These are phyloP conservation scores for Daldinia bambusicola DNA, from an alignment of 495 filamentous ascomycete genomes.

Conservation along the genomic window DNA sequence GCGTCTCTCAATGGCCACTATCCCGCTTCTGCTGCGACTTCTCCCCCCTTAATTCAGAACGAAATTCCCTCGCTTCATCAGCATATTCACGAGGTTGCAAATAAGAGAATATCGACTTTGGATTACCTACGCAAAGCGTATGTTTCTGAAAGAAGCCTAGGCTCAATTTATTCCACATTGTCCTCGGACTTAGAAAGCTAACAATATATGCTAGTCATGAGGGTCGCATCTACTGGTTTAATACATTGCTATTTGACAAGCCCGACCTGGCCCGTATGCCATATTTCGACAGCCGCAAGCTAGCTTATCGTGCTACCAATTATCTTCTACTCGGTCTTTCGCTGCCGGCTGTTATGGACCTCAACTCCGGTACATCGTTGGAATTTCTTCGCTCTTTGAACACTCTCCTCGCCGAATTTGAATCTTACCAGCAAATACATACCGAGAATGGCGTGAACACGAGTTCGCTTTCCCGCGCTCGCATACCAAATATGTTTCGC, in stretches of 20 bases:
- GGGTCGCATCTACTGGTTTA: slow-evolving; percentile 97
- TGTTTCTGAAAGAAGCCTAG: slow-evolving; percentile 46
- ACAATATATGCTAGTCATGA: slow-evolving; percentile 72
- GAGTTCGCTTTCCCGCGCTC: slow-evolving; percentile 76
- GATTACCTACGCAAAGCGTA: slow-evolving; percentile 93
- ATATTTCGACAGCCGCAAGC: slow-evolving; percentile 83
- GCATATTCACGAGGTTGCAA: slow-evolving; percentile 87
- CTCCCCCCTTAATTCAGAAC: slow-evolving; percentile 48
- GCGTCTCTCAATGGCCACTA: slow-evolving; percentile 45
- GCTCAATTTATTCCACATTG: slow-evolving; percentile 7
- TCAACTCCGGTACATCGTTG: slow-evolving; percentile 75
- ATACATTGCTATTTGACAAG: slow-evolving; percentile 90
- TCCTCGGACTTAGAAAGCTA: slow-evolving; percentile 19
- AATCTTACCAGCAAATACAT: slow-evolving; percentile 88
- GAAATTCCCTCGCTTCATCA: slow-evolving; percentile 67
- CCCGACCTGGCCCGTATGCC: slow-evolving; percentile 81
- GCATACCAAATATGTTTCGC: slow-evolving; percentile 91
- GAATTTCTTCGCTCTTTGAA: slow-evolving; percentile 92
- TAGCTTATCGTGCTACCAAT: slow-evolving; percentile 86
- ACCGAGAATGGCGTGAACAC: slow-evolving; percentile 75
- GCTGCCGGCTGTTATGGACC: slow-evolving; percentile 86
- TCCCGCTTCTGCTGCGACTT: slow-evolving; percentile 45
- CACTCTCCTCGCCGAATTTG: slow-evolving; percentile 88
- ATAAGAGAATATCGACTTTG: slow-evolving; percentile 95
- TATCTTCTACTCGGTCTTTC: slow-evolving; percentile 94